Conservation (phyloP, 1,139 yeast genomes). For the Yamadazyma sp. region DNA sequence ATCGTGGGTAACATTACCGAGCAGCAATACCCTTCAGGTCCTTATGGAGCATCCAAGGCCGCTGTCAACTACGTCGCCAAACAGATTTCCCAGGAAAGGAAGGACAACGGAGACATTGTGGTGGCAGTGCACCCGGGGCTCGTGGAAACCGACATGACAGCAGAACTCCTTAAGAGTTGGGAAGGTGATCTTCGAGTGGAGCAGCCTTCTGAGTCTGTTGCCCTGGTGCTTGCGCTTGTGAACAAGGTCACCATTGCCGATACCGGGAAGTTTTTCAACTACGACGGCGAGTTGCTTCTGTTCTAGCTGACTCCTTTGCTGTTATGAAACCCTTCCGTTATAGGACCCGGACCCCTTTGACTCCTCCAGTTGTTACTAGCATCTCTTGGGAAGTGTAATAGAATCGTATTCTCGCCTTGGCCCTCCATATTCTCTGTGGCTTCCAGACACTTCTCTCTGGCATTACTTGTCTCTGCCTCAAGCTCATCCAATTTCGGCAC, state of each 20-base stretch:
- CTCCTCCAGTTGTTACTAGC: too few relatives aligned
- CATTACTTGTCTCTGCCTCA: too few relatives aligned
- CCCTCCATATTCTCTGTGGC: too few relatives aligned
- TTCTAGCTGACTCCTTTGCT: too few relatives aligned
- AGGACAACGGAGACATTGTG: conserved; percentile 38
- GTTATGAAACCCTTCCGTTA: too few relatives aligned
- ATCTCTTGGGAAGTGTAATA: too few relatives aligned
- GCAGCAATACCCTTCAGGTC: not conserved
- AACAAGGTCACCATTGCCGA: not conserved
- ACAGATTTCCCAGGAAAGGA: conserved; percentile 7
- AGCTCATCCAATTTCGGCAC: conserved; percentile 63
- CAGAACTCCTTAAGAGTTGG: not conserved
- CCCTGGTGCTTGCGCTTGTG: conserved; percentile 2
- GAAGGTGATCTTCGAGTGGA: not conserved
- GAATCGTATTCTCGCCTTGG: too few relatives aligned
- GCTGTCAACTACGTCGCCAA: conserved; percentile 4
- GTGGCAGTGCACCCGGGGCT: conserved; percentile 50
- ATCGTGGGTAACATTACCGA: conserved; percentile 22
- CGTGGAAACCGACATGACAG: conserved; percentile 24
- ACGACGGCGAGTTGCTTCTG: conserved; percentile 3
- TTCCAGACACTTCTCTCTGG: too few relatives aligned
- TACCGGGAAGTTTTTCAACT: conserved; percentile 4
- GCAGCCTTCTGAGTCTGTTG: conserved; percentile 4
- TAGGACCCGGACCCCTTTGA: too few relatives aligned
- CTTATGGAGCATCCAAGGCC: conserved; percentile 5